phyloP scores from a whole-genome alignment of 495 filamentous ascomycete species.

The Aspergillus sclerotiicarbonarius region DNA sequence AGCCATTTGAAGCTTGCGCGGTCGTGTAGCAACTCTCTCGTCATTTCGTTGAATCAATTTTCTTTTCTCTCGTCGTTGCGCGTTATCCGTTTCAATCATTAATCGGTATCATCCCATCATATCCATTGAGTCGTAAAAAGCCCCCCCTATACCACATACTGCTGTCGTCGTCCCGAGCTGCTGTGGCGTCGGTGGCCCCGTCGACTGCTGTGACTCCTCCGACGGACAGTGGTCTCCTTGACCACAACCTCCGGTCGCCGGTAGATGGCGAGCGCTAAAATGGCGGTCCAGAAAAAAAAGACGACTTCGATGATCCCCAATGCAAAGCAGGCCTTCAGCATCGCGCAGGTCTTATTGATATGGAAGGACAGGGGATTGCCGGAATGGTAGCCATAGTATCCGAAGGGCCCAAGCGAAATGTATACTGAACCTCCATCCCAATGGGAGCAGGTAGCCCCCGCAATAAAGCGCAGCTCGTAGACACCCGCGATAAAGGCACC shows the following conservation, averaged over 20 bases:
- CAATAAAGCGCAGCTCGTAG: slow-evolving; percentile 70
- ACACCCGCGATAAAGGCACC: slow-evolving; percentile 80
- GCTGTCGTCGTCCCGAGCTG: slow-evolving; percentile 34
- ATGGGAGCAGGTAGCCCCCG: slow-evolving; percentile 60
- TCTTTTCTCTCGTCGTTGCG: neutral
- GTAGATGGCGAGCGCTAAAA: slow-evolving; percentile 60
- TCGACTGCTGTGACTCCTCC: slow-evolving; percentile 43
- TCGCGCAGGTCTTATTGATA: slow-evolving; percentile 73
- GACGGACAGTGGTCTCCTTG: slow-evolving; percentile 38
- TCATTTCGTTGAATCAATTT: neutral
- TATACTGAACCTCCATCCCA: slow-evolving; percentile 50
- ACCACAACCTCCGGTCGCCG: slow-evolving; percentile 35
- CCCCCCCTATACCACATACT: slow-evolving; percentile 37
- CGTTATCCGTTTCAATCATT: slow-evolving; percentile 2
- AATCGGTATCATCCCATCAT: neutral
- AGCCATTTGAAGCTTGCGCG: neutral
- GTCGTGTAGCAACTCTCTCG: neutral
- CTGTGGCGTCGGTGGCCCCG: slow-evolving; percentile 38
- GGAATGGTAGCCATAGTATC: slow-evolving; percentile 38
- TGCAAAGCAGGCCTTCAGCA: slow-evolving; percentile 85
- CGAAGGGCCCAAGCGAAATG: slow-evolving; percentile 60
- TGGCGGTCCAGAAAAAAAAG: slow-evolving; percentile 73
- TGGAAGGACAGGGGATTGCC: slow-evolving; percentile 44
- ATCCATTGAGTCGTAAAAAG: neutral
- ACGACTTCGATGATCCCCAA: slow-evolving; percentile 84